Conservation (phyloP, 345 rosid genomes). For the Gossypium ekmanianum region DNA sequence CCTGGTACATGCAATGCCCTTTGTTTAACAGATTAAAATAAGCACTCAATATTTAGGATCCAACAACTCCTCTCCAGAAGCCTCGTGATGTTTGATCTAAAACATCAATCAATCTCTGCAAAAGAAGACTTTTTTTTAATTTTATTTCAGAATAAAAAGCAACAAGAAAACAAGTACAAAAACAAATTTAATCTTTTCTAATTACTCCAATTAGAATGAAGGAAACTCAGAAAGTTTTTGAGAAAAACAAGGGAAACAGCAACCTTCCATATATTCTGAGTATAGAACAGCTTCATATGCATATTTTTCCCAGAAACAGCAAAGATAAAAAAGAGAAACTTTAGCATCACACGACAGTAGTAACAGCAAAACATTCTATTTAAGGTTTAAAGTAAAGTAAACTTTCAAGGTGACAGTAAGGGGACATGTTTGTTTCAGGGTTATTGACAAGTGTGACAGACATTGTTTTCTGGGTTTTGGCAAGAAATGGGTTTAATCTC, state of each 20-base stretch:
- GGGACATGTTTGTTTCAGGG: constrained; percentile 44
- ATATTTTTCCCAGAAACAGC: constrained; percentile 56
- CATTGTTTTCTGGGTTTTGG: constrained; percentile 1
- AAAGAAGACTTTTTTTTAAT: not conserved
- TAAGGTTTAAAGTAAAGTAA: constrained; percentile 35
- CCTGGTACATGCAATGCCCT: no score
- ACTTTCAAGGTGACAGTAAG: constrained; percentile 53
- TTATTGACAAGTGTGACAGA: constrained; percentile 34
- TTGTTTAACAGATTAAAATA: no score
- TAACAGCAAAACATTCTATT: constrained; percentile 30
- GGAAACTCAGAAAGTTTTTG: not conserved
- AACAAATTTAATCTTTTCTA: not conserved
- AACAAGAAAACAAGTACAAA: not conserved
- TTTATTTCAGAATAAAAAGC: no score
- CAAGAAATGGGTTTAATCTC: constrained; percentile 13
- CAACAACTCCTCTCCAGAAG: constrained; percentile 56
- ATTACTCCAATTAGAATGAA: not conserved
- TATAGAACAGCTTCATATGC: constrained; percentile 52
- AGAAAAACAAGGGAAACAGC: not conserved
- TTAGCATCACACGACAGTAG: constrained; percentile 51
- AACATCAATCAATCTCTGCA: constrained; percentile 56
- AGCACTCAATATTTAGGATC: constrained; percentile 79
- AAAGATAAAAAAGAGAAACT: constrained; percentile 63
- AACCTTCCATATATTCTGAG: constrained; percentile 31
- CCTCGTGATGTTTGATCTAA: constrained; percentile 66